Evolutionary conservation across 495 filamentous ascomycete species (phyloP).

Genomic region (Pseudotulostoma volvatum): DNA sequence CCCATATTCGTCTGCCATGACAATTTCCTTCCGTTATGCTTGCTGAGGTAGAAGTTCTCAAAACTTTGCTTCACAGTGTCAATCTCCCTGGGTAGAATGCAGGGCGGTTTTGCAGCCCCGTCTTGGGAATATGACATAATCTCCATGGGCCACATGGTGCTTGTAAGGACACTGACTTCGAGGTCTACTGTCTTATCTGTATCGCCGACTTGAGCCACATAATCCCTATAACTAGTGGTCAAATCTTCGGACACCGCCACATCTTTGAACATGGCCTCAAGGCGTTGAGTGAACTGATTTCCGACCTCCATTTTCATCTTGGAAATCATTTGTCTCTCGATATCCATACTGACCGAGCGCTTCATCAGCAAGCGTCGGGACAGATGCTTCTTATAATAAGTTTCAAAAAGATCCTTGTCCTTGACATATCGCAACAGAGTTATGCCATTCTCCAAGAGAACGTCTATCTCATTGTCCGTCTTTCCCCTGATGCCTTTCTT

Average conservation of each 20-base stretch:
- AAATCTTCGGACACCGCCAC: conserved; percentile 83
- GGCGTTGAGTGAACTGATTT: conserved; percentile 78
- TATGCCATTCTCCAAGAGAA: conserved; percentile 77
- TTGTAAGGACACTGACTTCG: conserved; percentile 70
- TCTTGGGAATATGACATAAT: conserved; percentile 50
- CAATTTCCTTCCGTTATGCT: conserved; percentile 71
- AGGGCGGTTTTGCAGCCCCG: conserved; percentile 33
- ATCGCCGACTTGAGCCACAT: conserved; percentile 48
- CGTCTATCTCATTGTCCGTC: conserved; percentile 79
- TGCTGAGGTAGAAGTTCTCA: conserved; percentile 73
- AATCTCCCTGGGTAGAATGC: conserved; percentile 60
- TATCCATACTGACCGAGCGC: conserved; percentile 73
- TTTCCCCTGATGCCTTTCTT: conserved; percentile 88
- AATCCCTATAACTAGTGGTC: conserved; percentile 52
- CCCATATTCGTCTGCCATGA: conserved; percentile 77
- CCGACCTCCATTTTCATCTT: conserved; percentile 93
- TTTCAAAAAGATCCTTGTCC: conserved; percentile 91
- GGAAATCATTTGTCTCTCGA: conserved; percentile 87
- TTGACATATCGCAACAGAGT: conserved; percentile 68
- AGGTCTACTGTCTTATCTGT: conserved; percentile 60
- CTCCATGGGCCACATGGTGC: conserved; percentile 87
- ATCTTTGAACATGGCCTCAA: conserved; percentile 97
- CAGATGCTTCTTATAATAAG: conserved; percentile 97
- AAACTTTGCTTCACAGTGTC: conserved; percentile 69
- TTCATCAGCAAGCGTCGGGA: conserved; percentile 70